Evolutionary conservation across 1,284 basidiomycete species (phyloP), one percentile per base, ranked within the genome.

Genomic region (Phellinidium pouzarii): DNA sequence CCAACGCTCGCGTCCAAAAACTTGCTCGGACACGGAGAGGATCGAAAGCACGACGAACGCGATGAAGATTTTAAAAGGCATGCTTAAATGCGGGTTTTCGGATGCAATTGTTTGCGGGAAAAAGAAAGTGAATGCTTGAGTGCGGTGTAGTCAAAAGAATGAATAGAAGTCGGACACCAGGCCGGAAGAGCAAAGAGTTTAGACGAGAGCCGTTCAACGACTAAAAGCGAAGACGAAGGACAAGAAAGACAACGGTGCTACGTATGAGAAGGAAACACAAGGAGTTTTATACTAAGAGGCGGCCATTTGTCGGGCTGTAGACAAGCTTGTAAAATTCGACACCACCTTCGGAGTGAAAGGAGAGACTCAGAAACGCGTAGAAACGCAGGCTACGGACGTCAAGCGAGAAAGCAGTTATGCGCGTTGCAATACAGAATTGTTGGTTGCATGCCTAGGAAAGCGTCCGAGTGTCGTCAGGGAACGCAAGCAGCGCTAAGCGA

Each of bases 141-240:
- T 60, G 58, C 56, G 58, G 50, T 60, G 64, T 59, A 64, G 60
- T 62, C 60, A 59, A 61, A 61, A 60, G 54, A 58, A 58, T 55
- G 56, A 58, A 60, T 48, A 53, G 60, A 62, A 42, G 44, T 61
- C 51, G 59, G 74, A 75, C 75, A 69, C 74, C 73, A 71, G 75
- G 76, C 74, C 74, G 62, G 64, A 62, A 63, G 68, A 66, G 64
- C 56, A 57, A 61, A 61, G 31, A 34, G 14, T 14, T 34, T 34
- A 59, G 51, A 64, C 63, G 65, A 68, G 63, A 66, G 67, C 72
- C 72, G 72, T 72, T 76, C 75, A 73, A 74, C 68, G 73, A 75
- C 68, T 59, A 56, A 61, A 56, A 59, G 61, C 61, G 26, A 42
- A 37, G 48, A 7, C 45, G 41, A 40, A 56, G 49, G 44, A 20